phyloP scores from a whole-genome alignment of 2,329 filamentous ascomycete species.

The Zymoseptoria pseudotritici region DNA sequence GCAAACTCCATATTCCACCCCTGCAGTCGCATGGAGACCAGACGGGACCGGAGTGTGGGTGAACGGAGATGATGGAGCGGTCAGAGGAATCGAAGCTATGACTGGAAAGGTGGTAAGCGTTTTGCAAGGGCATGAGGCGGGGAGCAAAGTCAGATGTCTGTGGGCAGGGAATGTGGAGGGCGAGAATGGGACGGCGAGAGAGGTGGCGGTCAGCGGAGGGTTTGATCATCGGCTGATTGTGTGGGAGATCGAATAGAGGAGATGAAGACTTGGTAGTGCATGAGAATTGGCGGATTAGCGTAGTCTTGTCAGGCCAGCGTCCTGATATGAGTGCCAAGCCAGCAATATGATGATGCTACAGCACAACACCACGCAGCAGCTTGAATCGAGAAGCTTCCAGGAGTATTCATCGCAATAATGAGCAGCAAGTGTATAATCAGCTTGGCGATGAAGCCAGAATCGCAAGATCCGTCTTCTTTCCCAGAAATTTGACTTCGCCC shows the following conservation, averaged over 20 bases:
- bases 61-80: conserved; percentile 56
- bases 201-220: conserved; percentile 55
- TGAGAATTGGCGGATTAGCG: neutral
- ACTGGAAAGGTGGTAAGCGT: conserved; percentile 50
- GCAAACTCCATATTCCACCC: conserved; percentile 58
- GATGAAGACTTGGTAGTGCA: neutral
- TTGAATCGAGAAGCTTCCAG: neutral
- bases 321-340: neutral
- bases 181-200: conserved; percentile 30
- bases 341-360: neutral
- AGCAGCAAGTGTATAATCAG: neutral
- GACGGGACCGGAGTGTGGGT: conserved; percentile 57
- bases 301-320: neutral
- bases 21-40: conserved; percentile 54
- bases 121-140: conserved; percentile 48
- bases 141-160: conserved; percentile 52
- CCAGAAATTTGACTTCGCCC: neutral
- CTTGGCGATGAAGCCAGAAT: too few species aligned
- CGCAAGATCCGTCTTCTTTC: neutral
- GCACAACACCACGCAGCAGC: neutral
- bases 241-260: conserved; percentile 36
- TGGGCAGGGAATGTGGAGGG: conserved; percentile 44
- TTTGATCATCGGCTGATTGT: conserved; percentile 56
- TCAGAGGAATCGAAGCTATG: conserved; percentile 52
- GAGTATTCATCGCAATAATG: neutral